These are phyloP conservation scores for Rosa persica DNA, from an alignment of 306 rosid species.

Conservation along the genomic window DNA sequence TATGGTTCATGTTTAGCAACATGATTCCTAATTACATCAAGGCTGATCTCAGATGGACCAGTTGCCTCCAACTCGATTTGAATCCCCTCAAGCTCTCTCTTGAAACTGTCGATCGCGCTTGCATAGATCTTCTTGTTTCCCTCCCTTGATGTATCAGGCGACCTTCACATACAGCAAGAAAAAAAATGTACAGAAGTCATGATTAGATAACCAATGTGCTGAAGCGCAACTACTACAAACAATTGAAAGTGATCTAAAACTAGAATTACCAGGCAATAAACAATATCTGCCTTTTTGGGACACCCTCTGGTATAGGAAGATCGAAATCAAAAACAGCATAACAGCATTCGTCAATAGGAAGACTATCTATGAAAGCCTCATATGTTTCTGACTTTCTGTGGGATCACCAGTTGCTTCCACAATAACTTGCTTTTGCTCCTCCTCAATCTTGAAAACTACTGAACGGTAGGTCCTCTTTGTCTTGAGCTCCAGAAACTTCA, in stretches of 20 bases:
- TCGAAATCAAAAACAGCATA: conserved; percentile 85
- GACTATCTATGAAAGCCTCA: conserved; percentile 68
- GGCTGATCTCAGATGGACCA: no score
- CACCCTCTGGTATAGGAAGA: conserved; percentile 65
- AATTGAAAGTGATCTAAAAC: not conserved
- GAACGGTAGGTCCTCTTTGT: conserved; percentile 74
- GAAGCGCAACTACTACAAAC: not conserved
- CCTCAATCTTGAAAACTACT: conserved; percentile 76
- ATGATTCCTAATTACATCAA: not conserved
- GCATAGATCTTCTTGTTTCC: conserved; percentile 60
- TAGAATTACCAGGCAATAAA: conserved; percentile 67
- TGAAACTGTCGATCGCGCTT: no score
- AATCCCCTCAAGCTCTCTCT: no score
- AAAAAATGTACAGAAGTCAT: not conserved
- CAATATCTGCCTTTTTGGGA: conserved; percentile 79
- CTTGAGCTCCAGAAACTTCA: conserved; percentile 74
- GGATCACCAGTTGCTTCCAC: no score
- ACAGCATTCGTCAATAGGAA: conserved; percentile 79
- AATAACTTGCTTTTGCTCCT: conserved; percentile 22
- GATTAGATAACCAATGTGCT: not conserved
- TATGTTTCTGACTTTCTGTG: conserved; percentile 45
- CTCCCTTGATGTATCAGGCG: conserved; percentile 71
- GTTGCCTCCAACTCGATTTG: conserved; percentile 1
- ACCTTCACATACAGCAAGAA: conserved; percentile 49
- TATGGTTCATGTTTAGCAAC: no score